Evolutionary conservation across 306 rosid species (phyloP), one percentile per base, ranked within the genome.

Genomic region (Ormosia semicastrata): DNA sequence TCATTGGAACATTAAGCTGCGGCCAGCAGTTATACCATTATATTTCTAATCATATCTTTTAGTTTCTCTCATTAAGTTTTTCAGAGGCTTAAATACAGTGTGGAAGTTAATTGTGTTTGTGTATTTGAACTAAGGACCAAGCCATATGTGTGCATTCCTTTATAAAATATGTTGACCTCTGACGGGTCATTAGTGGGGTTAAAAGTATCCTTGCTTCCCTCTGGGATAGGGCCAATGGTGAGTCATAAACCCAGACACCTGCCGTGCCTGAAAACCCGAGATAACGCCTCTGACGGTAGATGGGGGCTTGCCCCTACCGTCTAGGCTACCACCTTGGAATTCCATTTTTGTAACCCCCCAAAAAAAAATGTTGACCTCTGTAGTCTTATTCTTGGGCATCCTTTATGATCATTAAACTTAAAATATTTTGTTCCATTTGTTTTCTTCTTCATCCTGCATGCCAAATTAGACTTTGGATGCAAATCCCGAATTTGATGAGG

Each of bases 101-200:
- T 50, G 57, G 18, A 34, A 36, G 33, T 57, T 67, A 41, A 39
- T 75, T 68, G 39, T 68, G 75, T 56, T 50, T 54, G 50, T 50
- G 63, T 60, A 39, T 52, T 62, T 33, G 59, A 17, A 66, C 50
- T 62, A 37, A 43, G 56, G 52, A 7, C 77, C 43, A 52, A 40
- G 7, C 32, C 56, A 7, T 57, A 37, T 75, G 52, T 36, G 52
- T 49, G 50, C 1, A 12, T 65, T 12, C 32, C 15, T 76, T n/a
- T n/a, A 39, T 62, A 43, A 65, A 50, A 52, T 64, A 52, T 63
- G 64, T 44, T 78, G 65, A 77, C 29, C 75, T 77, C 46, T 53
- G 10, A 24, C 24, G 24, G 24, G 24, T 24, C 24, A 0, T 24
- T 1, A 24, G 24, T 24, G 24, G 1, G 24, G 24, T 24, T 24